These are phyloP conservation scores for Ophiorrhiza pumila DNA, from an alignment of 257 asterid species.

Conservation along the genomic window DNA sequence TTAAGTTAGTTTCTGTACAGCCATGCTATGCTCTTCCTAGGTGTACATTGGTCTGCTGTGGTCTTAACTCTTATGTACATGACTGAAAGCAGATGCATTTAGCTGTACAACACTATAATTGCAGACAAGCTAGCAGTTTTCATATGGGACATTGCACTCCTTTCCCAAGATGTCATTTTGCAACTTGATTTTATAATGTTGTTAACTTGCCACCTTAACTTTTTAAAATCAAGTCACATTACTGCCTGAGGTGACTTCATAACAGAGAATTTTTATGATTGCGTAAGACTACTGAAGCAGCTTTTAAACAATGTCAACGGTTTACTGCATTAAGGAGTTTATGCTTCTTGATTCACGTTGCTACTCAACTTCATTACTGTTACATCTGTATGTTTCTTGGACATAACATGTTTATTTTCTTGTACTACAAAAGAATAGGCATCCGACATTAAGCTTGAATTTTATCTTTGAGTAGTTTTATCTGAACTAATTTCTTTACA, in stretches of 20 bases:
- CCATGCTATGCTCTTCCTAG: background rate
- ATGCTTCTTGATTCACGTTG: background rate
- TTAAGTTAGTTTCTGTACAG: background rate
- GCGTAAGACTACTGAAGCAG: background rate
- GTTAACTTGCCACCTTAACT: too few species aligned
- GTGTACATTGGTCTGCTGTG: background rate
- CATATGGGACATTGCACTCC: background rate
- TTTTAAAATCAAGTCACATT: too few species aligned
- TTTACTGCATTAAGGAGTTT: background rate
- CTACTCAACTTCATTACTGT: background rate
- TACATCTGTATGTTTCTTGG: background rate
- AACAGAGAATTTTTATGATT: background rate
- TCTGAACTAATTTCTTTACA: background rate
- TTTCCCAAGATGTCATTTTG: background rate
- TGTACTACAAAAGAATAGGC: background rate
- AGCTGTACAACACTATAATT: background rate
- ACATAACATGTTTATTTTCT: background rate
- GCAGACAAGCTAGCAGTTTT: background rate
- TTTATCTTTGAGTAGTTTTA: background rate
- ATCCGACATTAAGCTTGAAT: background rate
- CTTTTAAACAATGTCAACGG: background rate
- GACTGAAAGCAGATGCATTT: background rate
- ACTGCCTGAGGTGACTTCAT: background rate
- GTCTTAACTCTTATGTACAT: too few species aligned
- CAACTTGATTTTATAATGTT: background rate